Percentiles rank a stretch among this genome's conserved stretches.
Evolutionary conservation across 805 yeast genomes (phyloP).

Genomic region (Lachancea nothofagi): DNA sequence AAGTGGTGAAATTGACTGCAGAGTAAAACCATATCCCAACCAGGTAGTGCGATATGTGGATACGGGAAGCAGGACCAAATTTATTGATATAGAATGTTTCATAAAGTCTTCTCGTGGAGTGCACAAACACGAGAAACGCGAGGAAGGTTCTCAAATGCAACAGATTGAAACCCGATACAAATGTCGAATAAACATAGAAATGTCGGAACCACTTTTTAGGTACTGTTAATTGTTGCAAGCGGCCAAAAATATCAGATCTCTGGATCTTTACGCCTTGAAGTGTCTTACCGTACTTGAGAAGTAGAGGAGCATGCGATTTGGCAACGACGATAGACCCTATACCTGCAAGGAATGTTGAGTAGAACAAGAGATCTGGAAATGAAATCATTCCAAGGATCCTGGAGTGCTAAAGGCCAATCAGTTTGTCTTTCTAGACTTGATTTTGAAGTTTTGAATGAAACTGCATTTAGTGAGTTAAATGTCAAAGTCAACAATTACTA

Average conservation of each 20-base stretch:
- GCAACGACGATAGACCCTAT: slow-evolving; percentile 24
- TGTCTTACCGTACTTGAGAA: slow-evolving; percentile 45
- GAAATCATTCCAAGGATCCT: too few species aligned
- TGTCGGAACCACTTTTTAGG: slow-evolving; percentile 62
- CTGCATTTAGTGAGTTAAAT: too few species aligned
- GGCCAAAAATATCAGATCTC: not conserved
- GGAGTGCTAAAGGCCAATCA: too few species aligned
- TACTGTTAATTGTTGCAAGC: slow-evolving; percentile 36
- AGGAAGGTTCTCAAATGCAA: slow-evolving; percentile 21
- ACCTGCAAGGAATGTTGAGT: slow-evolving; percentile 6
- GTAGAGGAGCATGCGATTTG: slow-evolving; percentile 29
- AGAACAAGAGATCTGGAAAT: not conserved
- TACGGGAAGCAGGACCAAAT: slow-evolving; percentile 44
- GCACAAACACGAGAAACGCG: slow-evolving; percentile 36
- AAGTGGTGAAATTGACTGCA: slow-evolving; percentile 38
- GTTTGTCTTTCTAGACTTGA: too few species aligned
- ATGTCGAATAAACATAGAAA: slow-evolving; percentile 47
- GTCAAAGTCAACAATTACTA: not conserved
- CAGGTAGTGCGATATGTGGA: slow-evolving; percentile 61
- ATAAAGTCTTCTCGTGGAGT: slow-evolving; percentile 48
- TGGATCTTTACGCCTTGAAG: slow-evolving; percentile 13
- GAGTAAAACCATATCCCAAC: slow-evolving; percentile 60
- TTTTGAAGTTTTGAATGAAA: too few species aligned
- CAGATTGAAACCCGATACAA: slow-evolving; percentile 21
- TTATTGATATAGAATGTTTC: slow-evolving; percentile 51